phyloP scores from a whole-genome alignment of 164 flowering plant genomes.

The Liriodendron chinense region DNA sequence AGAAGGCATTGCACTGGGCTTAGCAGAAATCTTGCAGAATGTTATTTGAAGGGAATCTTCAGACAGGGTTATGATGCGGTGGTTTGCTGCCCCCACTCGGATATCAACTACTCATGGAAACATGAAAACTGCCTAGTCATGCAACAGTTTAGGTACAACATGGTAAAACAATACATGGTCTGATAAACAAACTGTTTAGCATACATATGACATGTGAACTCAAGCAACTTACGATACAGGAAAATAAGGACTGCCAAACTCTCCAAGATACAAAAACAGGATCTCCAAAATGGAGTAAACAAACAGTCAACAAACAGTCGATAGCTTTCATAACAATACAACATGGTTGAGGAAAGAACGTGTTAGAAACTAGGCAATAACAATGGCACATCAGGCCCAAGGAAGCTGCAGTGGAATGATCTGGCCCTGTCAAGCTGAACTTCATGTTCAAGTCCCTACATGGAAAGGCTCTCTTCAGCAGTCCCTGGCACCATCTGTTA shows the following conservation, averaged over 20 bases:
- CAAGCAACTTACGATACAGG: not conserved
- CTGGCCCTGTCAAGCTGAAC: not conserved
- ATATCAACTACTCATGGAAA: too few relatives aligned
- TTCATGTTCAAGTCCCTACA: not conserved
- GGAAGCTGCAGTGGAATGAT: not conserved
- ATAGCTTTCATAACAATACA: not conserved
- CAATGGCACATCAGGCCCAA: not conserved
- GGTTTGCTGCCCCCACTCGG: too few relatives aligned
- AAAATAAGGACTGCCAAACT: too few relatives aligned
- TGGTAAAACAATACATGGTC: not conserved
- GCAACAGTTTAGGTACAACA: too few relatives aligned
- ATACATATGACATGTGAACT: not conserved
- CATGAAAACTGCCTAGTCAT: too few relatives aligned
- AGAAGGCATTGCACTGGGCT: too few relatives aligned
- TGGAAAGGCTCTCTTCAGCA: not conserved
- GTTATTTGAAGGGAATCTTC: too few relatives aligned
- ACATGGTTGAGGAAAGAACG: not conserved
- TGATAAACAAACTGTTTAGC: not conserved
- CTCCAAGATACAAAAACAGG: too few relatives aligned
- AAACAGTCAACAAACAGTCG: not conserved
- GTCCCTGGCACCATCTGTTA: not conserved
- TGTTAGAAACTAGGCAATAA: not conserved
- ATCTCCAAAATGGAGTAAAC: not conserved
- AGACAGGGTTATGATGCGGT: too few relatives aligned
- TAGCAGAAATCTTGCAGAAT: too few relatives aligned